These are phyloP conservation scores for Trifolium fragiferum DNA, from an alignment of 306 rosid species.

Conservation along the genomic window DNA sequence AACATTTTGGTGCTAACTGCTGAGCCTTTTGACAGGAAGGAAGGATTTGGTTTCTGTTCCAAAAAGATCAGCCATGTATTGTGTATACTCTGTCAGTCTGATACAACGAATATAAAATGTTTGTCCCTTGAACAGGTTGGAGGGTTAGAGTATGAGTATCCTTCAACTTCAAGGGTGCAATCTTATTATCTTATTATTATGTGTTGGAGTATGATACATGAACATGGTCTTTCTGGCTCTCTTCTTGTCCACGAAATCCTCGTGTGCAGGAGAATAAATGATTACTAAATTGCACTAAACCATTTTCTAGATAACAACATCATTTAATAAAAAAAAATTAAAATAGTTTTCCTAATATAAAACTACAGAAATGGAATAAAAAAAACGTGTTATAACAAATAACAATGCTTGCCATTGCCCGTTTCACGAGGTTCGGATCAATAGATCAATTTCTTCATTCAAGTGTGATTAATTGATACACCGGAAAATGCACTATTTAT, in stretches of 20 bases:
- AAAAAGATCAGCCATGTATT: not conserved
- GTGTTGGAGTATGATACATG: not conserved
- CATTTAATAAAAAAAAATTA: too few relatives aligned
- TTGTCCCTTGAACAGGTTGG: not conserved
- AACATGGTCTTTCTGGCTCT: not conserved
- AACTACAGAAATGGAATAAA: not conserved
- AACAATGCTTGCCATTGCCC: not conserved
- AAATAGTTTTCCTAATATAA: not conserved
- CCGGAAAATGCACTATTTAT: too few relatives aligned
- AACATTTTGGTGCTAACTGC: not conserved
- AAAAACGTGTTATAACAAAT: not conserved
- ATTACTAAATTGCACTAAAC: not conserved
- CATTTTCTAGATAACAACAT: not conserved
- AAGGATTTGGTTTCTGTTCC: not conserved
- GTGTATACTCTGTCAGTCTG: not conserved
- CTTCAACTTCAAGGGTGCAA: constrained; percentile 19
- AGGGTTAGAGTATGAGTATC: not conserved
- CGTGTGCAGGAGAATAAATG: not conserved
- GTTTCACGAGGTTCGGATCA: not conserved
- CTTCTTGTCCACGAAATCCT: not conserved
- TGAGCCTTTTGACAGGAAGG: not conserved
- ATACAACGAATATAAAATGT: not conserved
- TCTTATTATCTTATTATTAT: constrained; percentile 10
- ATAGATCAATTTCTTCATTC: not conserved
- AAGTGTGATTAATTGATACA: too few relatives aligned